Conservation (phyloP, 1,284 basidiomycete species). For the Pseudozyma thailandica region DNA sequence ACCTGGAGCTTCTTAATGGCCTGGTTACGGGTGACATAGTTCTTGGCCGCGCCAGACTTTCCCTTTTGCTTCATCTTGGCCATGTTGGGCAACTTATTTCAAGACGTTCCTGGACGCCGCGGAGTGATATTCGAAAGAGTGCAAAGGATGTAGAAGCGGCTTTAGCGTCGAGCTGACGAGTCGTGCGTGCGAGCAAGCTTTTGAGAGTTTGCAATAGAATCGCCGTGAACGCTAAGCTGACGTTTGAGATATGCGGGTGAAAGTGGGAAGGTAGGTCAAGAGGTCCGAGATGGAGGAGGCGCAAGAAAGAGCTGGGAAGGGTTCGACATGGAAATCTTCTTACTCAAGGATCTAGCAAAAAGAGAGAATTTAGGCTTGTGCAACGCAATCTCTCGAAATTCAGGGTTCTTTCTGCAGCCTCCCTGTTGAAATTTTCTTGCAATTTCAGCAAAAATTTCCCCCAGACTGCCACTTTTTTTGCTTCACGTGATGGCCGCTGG, state of each 20-base stretch:
- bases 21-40: constrained; percentile 80
- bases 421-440: constrained; percentile 23
- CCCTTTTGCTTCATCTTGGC: constrained; percentile 89
- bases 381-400: constrained; percentile 7
- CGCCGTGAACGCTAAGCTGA: not conserved
- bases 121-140: not conserved
- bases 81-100: constrained; percentile 72
- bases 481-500: constrained; percentile 19
- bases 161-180: constrained; percentile 8
- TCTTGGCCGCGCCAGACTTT: constrained; percentile 77
- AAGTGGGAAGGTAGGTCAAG: not conserved
- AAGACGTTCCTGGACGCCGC: constrained; percentile 10
- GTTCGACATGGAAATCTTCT: not conserved
- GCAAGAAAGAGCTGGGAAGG: not conserved
- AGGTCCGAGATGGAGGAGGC: constrained; percentile 1
- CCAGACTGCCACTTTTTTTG: constrained; percentile 8
- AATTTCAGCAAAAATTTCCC: constrained; percentile 31
- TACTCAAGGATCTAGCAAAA: not conserved
- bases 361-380: constrained; percentile 1
- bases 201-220: not conserved
- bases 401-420: constrained; percentile 25
- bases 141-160: not conserved
- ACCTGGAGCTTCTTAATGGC: constrained; percentile 79
- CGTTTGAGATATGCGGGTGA: not conserved
- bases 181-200: not conserved